Evolutionary conservation across 257 asterid genomes (phyloP).

Genomic region (Penstemon davidsonii): DNA sequence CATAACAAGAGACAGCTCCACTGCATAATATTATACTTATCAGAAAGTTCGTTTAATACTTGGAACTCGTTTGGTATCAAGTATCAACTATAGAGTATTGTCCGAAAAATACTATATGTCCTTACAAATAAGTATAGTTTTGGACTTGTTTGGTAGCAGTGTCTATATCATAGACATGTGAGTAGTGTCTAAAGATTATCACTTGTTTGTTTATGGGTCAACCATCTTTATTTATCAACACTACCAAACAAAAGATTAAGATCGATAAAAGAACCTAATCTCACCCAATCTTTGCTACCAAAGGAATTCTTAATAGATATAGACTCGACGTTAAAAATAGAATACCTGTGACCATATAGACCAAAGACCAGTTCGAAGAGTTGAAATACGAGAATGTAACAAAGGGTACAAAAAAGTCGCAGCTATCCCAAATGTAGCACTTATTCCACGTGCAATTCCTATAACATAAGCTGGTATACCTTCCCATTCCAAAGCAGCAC

Average conservation of each 20-base stretch:
- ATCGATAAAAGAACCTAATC: too few relatives aligned
- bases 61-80: background rate
- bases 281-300: too few relatives aligned
- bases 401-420: slow-evolving; percentile 80
- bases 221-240: too few relatives aligned
- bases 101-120: too few relatives aligned
- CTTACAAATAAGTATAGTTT: too few relatives aligned
- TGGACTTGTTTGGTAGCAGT: too few relatives aligned
- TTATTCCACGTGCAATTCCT: slow-evolving; percentile 82
- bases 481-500: slow-evolving; percentile 87
- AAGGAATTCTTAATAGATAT: too few relatives aligned
- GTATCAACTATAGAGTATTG: too few relatives aligned
- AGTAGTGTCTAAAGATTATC: too few relatives aligned
- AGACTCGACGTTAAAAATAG: background rate
- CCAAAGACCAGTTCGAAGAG: slow-evolving; percentile 83
- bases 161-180: too few relatives aligned
- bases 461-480: slow-evolving; percentile 82
- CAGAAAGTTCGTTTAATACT: background rate
- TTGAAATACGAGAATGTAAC: slow-evolving; percentile 56
- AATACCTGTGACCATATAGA: slow-evolving; percentile 93
- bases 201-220: too few relatives aligned
- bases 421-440: slow-evolving; percentile 75
- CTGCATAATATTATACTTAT: slow-evolving; percentile 38
- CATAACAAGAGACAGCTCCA: slow-evolving; percentile 77
- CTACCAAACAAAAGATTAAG: too few relatives aligned